A percentile compares a stretch with the other conserved stretches of the same genome.
Conservation (phyloP, 1,284 basidiomycete genomes). For the Amylostereum chailletii region DNA sequence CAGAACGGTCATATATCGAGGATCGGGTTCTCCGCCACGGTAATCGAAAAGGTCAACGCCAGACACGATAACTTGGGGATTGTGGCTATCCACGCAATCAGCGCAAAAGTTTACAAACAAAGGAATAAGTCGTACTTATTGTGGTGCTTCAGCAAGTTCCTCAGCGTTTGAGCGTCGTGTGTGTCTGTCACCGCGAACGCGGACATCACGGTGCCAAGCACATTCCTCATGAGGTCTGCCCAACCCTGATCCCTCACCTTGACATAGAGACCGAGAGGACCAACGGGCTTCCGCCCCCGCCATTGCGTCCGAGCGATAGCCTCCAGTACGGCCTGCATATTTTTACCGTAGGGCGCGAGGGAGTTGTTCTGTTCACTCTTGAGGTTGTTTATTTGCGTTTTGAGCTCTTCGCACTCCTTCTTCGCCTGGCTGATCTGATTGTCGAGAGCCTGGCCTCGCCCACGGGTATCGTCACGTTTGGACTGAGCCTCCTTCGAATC, state of each 20-base stretch:
- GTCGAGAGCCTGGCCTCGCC: constrained; percentile 17
- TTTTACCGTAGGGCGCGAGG: constrained; percentile 53
- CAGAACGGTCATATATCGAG: constrained; percentile 63
- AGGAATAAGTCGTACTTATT: constrained; percentile 36
- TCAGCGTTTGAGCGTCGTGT: constrained; percentile 58
- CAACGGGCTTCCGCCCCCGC: constrained; percentile 70
- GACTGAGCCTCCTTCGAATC: constrained; percentile 17
- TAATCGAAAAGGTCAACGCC: constrained; percentile 76
- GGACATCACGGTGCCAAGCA: constrained; percentile 56
- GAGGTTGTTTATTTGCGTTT: constrained; percentile 38
- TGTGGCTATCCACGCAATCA: constrained; percentile 17
- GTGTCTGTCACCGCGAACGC: constrained; percentile 76
- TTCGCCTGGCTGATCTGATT: constrained; percentile 22
- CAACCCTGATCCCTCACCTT: constrained; percentile 70
- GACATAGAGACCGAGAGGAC: constrained; percentile 80
- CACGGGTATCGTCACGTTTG: constrained; percentile 20
- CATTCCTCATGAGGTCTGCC: constrained; percentile 56
- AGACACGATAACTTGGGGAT: constrained; percentile 52
- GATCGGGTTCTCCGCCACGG: constrained; percentile 54
- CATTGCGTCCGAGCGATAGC: constrained; percentile 51
- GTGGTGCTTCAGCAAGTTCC: constrained; percentile 45
- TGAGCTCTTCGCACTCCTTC: constrained; percentile 31
- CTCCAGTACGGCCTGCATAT: constrained; percentile 53
- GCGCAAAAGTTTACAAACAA: background rate
- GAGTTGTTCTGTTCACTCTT: constrained; percentile 42